Evolutionary conservation across 352 stramenopile species (phyloP).

Genomic region (Phytopythium cucurbitacearum): DNA sequence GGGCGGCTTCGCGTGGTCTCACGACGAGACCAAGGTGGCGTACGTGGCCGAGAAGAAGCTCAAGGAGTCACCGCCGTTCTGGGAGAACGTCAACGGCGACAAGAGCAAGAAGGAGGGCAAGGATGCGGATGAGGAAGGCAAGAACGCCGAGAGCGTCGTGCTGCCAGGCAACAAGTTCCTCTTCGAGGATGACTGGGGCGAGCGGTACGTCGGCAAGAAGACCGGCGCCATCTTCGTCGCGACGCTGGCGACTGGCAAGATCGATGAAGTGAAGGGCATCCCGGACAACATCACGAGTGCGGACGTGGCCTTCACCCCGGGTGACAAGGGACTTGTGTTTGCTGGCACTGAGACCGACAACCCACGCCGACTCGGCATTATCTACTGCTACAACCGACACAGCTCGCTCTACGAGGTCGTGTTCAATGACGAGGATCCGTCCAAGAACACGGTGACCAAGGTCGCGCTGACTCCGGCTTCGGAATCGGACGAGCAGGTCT

Average conservation of each 20-base stretch:
- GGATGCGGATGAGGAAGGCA: slow-evolving; percentile 9
- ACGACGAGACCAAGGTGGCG: slow-evolving; percentile 64
- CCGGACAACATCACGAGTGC: slow-evolving; percentile 54
- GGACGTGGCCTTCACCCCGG: slow-evolving; percentile 61
- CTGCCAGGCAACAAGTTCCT: slow-evolving; percentile 59
- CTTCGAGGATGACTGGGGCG: slow-evolving; percentile 76
- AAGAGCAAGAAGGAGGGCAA: slow-evolving; percentile 8
- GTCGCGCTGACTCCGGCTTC: slow-evolving; percentile 22
- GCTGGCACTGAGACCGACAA: slow-evolving; percentile 48
- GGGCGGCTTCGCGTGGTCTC: slow-evolving; percentile 67
- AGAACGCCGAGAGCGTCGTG: slow-evolving; percentile 9
- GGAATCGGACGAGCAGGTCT: slow-evolving; percentile 27
- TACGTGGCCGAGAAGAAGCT: slow-evolving; percentile 75
- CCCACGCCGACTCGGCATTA: slow-evolving; percentile 65
- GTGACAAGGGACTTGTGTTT: slow-evolving; percentile 59
- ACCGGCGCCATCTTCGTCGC: slow-evolving; percentile 64
- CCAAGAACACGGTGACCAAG: slow-evolving; percentile 30
- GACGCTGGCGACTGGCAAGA: slow-evolving; percentile 53
- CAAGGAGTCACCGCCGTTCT: slow-evolving; percentile 29
- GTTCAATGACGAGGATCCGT: slow-evolving; percentile 18
- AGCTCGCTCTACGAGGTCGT: slow-evolving; percentile 56
- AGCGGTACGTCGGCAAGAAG: slow-evolving; percentile 80
- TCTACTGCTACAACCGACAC: slow-evolving; percentile 86
- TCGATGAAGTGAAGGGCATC: slow-evolving; percentile 55
- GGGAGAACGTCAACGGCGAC: slow-evolving; percentile 46